Evolutionary conservation across 805 yeast genomes (phyloP).

Genomic region (Pichia phayaonensis): DNA sequence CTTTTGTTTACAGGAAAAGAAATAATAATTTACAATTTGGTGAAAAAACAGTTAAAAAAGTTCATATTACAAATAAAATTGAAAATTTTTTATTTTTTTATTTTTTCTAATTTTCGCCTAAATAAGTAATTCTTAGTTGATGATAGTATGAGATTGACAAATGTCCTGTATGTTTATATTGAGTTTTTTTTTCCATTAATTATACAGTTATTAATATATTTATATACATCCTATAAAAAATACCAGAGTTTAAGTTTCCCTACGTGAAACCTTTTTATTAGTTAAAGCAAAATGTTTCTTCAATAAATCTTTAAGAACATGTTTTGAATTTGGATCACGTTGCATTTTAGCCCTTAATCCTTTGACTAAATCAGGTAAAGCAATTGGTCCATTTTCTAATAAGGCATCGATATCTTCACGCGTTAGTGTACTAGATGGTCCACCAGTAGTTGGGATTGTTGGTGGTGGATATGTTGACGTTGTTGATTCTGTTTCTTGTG

Average conservation of each 20-base stretch:
- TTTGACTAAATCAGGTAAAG: slow-evolving; percentile 48
- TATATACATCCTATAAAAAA: neutral
- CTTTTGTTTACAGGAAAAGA: no score
- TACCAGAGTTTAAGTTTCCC: slow-evolving; percentile 2
- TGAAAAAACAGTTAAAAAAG: no score
- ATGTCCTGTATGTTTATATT: neutral
- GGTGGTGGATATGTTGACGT: slow-evolving; percentile 13
- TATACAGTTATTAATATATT: neutral
- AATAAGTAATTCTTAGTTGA: no score
- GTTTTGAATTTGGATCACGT: slow-evolving; percentile 56
- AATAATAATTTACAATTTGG: no score
- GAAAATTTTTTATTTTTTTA: no score
- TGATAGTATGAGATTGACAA: no score
- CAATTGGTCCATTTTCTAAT: slow-evolving; percentile 46
- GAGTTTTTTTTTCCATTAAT: neutral
- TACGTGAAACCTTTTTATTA: slow-evolving; percentile 26
- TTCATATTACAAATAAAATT: no score
- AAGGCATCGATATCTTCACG: slow-evolving; percentile 64
- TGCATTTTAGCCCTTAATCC: slow-evolving; percentile 55
- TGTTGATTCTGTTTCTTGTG: slow-evolving; percentile 5
- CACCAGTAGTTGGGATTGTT: neutral
- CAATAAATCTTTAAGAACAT: slow-evolving; percentile 39
- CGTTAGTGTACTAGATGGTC: slow-evolving; percentile 28
- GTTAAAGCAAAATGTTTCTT: slow-evolving; percentile 25
- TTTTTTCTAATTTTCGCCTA: no score